A percentile compares a stretch with the other conserved stretches of the same genome.
Evolutionary conservation across 495 filamentous ascomycete species (phyloP).

Genomic region (Podospora didyma): DNA sequence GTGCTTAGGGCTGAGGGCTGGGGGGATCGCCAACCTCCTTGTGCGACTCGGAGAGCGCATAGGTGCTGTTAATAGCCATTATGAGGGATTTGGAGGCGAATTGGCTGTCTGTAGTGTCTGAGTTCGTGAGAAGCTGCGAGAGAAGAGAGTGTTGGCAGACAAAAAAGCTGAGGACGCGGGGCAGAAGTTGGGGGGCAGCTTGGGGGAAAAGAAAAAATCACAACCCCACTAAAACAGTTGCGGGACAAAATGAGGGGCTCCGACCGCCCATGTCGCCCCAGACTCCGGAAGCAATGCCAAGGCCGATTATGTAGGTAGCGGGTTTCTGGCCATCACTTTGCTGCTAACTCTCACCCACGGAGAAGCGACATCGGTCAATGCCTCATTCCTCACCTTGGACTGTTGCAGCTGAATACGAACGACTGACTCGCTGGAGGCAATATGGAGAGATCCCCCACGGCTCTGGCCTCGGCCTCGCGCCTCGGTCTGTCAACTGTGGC

Average conservation of each 20-base stretch:
- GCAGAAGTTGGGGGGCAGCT: slow-evolving; percentile 1
- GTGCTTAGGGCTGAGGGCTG: slow-evolving; percentile 1
- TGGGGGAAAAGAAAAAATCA: slow-evolving; percentile 19
- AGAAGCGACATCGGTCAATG: background rate
- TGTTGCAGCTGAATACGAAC: too few species aligned
- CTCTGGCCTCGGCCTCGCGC: too few species aligned
- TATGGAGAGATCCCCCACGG: too few species aligned
- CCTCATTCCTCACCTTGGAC: too few species aligned
- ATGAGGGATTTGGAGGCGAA: slow-evolving; percentile 9
- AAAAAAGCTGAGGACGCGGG: slow-evolving; percentile 5
- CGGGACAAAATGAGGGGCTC: too few species aligned
- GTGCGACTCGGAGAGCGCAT: slow-evolving; percentile 86
- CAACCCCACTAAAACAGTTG: slow-evolving; percentile 12
- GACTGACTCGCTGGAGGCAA: too few species aligned
- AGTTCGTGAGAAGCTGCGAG: background rate
- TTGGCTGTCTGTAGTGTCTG: slow-evolving; percentile 5
- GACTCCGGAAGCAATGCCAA: slow-evolving; percentile 8
- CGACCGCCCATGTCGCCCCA: background rate
- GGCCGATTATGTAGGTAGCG: slow-evolving; percentile 6
- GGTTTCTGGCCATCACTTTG: background rate
- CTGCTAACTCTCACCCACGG: background rate
- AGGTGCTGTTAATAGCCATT: slow-evolving; percentile 45
- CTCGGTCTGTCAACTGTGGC: too few species aligned
- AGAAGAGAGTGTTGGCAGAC: background rate
- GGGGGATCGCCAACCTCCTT: slow-evolving; percentile 62